Base-by-base conservation (phyloP, 108 stramenopile genomes). In the Nitzschia sp. region DNA sequence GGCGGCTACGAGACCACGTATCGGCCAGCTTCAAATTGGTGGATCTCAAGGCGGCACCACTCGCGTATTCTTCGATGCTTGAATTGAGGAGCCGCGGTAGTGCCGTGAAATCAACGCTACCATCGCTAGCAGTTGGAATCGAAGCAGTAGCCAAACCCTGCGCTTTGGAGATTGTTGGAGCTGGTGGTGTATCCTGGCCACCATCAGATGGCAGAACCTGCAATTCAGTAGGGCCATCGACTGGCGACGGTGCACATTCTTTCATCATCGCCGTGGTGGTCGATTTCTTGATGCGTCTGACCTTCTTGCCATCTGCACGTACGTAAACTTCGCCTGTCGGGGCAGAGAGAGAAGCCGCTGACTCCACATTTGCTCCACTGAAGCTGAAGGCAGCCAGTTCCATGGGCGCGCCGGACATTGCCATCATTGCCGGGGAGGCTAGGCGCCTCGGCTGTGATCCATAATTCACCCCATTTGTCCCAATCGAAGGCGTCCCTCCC, bases 31-130 rank as follows among this genome's bases (percentile, higher is more conserved):
- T 86, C 54, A 95, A 78, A 28, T 65, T 87, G 0, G 91, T 95
- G 18, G 91, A 77, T 17, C 91, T 71, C 19, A 95, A 46, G 15
- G 88, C 72, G 13, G 51, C 80, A 29, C 83, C 74, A 18, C 60
- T 38, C 60, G 82, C 86, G 58, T 64, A 31, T 26, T 60, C 45
- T 32, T 91, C 94, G 24, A 95, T 74, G 5, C 63, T 66, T 1
- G 49, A 57, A 55, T 93, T 90, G 42, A 95, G 48, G 1, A 82
- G 45, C 59, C 89, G 79, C 0, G 94, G 94, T 19, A 91, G 75
- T 28, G 63, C 45, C 5, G 92, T 89, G 49, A 85, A 87, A 67
- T 90, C 85, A 19, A 84, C 59, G 25, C 29, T 27, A 25, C 29
- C 57, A 1, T 62, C 24, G 9, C 9, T 13, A 2, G 27, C 4